Evolutionary conservation across 495 filamentous ascomycete species (phyloP).

Genomic region (Annulohypoxylon stygium): DNA sequence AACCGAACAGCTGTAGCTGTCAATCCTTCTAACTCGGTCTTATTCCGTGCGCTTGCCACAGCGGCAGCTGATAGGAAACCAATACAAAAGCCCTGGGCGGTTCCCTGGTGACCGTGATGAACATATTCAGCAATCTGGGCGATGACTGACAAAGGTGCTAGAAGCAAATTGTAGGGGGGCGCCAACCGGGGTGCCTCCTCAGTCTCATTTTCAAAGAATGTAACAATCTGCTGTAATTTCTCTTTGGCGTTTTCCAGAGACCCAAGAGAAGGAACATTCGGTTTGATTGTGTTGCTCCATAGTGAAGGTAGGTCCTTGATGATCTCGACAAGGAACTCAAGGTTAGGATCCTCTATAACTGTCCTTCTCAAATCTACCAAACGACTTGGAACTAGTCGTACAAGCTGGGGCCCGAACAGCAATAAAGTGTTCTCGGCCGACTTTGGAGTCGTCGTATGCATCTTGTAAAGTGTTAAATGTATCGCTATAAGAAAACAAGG

Average conservation of each 20-base stretch:
- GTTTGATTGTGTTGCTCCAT: slow-evolving; percentile 20
- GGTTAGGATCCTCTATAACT: slow-evolving; percentile 10
- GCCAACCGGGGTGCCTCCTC: slow-evolving; percentile 14
- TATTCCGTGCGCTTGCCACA: slow-evolving; percentile 19
- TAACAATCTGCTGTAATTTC: not conserved
- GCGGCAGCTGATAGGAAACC: slow-evolving; percentile 25
- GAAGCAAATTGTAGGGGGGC: slow-evolving; percentile 25
- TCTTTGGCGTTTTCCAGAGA: slow-evolving; percentile 5
- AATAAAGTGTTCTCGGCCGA: slow-evolving; percentile 19
- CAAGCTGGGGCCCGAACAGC: slow-evolving; percentile 32
- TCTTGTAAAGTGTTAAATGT: slow-evolving; percentile 5
- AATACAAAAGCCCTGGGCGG: slow-evolving; percentile 26
- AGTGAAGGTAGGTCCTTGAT: slow-evolving; percentile 16
- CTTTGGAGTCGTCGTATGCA: slow-evolving; percentile 12
- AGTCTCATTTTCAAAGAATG: slow-evolving; percentile 17
- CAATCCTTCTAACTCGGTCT: slow-evolving; percentile 14
- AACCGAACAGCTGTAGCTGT: slow-evolving; percentile 23
- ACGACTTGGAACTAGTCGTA: slow-evolving; percentile 20
- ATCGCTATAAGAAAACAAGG: not conserved
- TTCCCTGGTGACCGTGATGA: not conserved
- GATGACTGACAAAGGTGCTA: slow-evolving; percentile 26
- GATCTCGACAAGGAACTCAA: slow-evolving; percentile 18
- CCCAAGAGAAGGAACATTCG: not conserved
- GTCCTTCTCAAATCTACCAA: slow-evolving; percentile 24
- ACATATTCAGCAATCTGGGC: slow-evolving; percentile 22